Evolutionary conservation across 306 rosid species (phyloP).

Genomic region (Ammopiptanthus mongolicus): DNA sequence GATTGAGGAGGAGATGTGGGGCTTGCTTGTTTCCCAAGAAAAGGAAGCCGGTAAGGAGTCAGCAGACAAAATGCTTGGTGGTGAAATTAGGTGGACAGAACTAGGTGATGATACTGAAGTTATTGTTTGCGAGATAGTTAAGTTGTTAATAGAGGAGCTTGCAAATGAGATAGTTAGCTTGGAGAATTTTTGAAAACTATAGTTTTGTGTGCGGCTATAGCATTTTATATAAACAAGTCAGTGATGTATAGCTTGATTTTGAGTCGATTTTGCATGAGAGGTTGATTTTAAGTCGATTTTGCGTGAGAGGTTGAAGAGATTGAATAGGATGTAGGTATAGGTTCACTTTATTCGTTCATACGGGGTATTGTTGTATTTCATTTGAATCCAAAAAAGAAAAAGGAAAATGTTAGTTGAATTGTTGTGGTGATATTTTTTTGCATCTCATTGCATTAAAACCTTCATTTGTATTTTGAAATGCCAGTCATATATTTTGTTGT

Average conservation of each 20-base stretch:
- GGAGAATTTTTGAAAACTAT: conserved; percentile 26
- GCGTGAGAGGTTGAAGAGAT: conserved; percentile 8
- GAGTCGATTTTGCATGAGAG: conserved; percentile 12
- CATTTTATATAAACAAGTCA: conserved; percentile 12
- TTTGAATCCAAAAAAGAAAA: not conserved
- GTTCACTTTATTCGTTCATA: conserved; percentile 32
- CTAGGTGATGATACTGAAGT: conserved; percentile 52
- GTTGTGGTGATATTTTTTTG: not conserved
- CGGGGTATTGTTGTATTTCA: conserved; percentile 3
- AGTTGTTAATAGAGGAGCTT: conserved; percentile 59
- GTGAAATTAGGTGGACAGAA: conserved; percentile 53
- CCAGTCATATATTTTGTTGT: not conserved
- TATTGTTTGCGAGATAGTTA: conserved; percentile 60
- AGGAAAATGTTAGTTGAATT: conserved; percentile 2
- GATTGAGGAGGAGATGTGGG: conserved; percentile 76
- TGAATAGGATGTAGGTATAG: conserved; percentile 29
- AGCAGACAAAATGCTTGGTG: conserved; percentile 33
- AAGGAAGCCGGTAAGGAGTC: conserved; percentile 43
- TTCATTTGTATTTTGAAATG: not conserved
- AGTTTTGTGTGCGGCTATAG: conserved; percentile 15
- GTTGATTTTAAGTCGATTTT: conserved; percentile 27
- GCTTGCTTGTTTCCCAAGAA: conserved; percentile 45
- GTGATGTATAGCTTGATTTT: conserved; percentile 27
- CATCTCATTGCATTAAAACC: not conserved
- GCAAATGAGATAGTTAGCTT: conserved; percentile 46